These are phyloP conservation scores for Vitis hybrid DNA, from an alignment of 177 flowering plant genomes.

Conservation along the genomic window DNA sequence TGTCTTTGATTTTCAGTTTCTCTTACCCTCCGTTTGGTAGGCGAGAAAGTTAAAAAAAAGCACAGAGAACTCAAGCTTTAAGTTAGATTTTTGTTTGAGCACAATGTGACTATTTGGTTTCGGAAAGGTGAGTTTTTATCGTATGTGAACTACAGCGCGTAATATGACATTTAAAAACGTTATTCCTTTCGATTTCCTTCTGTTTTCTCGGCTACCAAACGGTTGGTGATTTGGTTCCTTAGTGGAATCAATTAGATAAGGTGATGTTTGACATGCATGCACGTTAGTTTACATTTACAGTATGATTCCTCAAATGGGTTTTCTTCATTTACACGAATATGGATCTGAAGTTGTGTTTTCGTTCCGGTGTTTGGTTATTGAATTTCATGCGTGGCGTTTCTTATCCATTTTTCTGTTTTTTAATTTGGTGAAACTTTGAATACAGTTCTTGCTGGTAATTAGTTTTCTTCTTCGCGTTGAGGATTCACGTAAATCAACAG, in stretches of 20 bases:
- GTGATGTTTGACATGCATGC: conserved; percentile 2
- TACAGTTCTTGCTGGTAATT: neutral
- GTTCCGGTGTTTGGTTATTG: neutral
- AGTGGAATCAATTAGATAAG: neutral
- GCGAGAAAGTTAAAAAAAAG: too few species aligned
- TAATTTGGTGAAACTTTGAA: neutral
- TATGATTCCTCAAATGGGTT: conserved; percentile 3
- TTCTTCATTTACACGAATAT: neutral
- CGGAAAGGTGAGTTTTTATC: too few species aligned
- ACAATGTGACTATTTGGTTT: too few species aligned
- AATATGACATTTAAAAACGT: too few species aligned
- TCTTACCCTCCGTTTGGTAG: too few species aligned
- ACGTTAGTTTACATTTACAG: neutral
- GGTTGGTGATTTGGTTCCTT: neutral
- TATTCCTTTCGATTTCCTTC: neutral
- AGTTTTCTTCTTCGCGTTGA: neutral
- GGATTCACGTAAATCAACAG: conserved; percentile 7
- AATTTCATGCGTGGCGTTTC: neutral
- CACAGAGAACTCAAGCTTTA: too few species aligned
- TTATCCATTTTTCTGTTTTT: neutral
- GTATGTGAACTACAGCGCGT: too few species aligned
- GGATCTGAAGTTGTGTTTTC: conserved; percentile 1
- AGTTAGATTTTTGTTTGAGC: too few species aligned
- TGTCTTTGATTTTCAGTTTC: too few species aligned
- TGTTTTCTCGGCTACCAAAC: neutral